These are phyloP conservation scores for Colletotrichum theobromicola DNA, from an alignment of 2,329 filamentous ascomycete genomes.

Conservation along the genomic window DNA sequence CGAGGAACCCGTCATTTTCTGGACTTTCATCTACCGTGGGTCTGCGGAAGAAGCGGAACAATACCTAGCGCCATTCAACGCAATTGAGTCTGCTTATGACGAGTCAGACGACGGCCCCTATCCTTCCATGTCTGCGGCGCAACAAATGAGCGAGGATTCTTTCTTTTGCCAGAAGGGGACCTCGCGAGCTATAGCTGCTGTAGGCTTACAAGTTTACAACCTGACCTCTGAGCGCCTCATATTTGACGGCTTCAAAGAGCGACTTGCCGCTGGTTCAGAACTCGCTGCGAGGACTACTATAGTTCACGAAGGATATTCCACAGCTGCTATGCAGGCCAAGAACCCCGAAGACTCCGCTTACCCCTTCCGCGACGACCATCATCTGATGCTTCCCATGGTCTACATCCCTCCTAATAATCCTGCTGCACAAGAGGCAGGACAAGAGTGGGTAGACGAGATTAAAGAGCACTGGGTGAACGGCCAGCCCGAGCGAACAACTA, in stretches of 20 bases:
- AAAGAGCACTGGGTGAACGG: slow-evolving; percentile 24
- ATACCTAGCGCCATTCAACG: slow-evolving; percentile 25
- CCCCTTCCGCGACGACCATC: slow-evolving; percentile 24
- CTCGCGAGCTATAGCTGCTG: background rate
- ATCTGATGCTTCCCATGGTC: background rate
- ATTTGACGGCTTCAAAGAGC: background rate
- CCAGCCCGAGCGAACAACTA: slow-evolving; percentile 5
- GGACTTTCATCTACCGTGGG: slow-evolving; percentile 28
- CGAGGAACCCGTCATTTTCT: slow-evolving; percentile 23
- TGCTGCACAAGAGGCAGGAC: background rate
- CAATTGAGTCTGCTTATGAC: slow-evolving; percentile 13
- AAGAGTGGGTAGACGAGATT: background rate
- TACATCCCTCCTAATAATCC: background rate
- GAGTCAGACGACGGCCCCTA: slow-evolving; percentile 23
- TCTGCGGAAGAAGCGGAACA: slow-evolving; percentile 24
- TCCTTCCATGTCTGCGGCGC: slow-evolving; percentile 11
- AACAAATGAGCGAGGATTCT: background rate
- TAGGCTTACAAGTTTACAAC: background rate
- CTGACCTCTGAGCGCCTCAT: background rate
- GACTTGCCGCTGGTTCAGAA: background rate
- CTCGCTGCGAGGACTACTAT: background rate
- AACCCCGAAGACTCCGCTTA: slow-evolving; percentile 21
- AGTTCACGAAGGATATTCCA: slow-evolving; percentile 30
- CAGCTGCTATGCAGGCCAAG: slow-evolving; percentile 3
- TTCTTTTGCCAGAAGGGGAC: background rate